These are phyloP conservation scores for Kokia cookei DNA, from an alignment of 441 rosid genomes.

Conservation along the genomic window DNA sequence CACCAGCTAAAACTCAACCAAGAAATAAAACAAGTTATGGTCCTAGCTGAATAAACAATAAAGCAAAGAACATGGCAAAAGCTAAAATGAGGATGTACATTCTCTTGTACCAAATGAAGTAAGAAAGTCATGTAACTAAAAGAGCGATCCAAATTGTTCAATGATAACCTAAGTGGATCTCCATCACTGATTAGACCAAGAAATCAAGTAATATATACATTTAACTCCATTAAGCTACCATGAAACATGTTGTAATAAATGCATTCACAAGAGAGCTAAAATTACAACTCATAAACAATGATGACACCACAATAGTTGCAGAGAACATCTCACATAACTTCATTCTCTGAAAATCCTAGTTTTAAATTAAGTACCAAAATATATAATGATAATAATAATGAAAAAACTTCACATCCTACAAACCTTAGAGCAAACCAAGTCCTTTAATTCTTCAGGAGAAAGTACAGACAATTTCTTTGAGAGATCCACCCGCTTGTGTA, in stretches of 20 bases:
- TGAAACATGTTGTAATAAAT: neutral
- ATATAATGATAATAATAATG: neutral
- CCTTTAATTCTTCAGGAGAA: conserved; percentile 72
- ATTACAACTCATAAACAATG: neutral
- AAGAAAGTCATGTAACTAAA: neutral
- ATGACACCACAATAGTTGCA: neutral
- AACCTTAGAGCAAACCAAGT: conserved; percentile 94
- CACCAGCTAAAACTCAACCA: neutral
- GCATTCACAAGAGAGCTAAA: neutral
- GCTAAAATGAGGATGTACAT: neutral
- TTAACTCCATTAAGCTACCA: neutral
- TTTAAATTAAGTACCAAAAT: neutral
- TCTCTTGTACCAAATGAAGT: neutral
- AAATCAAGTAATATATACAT: neutral
- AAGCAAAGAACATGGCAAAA: neutral
- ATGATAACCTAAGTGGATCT: neutral
- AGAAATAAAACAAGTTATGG: neutral
- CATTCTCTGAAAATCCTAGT: neutral
- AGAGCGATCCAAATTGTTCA: neutral
- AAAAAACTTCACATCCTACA: conserved; percentile 12
- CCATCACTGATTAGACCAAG: neutral
- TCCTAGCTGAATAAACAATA: neutral
- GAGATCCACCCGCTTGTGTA: conserved; percentile 89
- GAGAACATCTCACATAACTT: neutral
- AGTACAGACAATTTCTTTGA: conserved; percentile 82